These are phyloP conservation scores for Picea mariana DNA, from an alignment of 83 land plant genomes.

Conservation along the genomic window DNA sequence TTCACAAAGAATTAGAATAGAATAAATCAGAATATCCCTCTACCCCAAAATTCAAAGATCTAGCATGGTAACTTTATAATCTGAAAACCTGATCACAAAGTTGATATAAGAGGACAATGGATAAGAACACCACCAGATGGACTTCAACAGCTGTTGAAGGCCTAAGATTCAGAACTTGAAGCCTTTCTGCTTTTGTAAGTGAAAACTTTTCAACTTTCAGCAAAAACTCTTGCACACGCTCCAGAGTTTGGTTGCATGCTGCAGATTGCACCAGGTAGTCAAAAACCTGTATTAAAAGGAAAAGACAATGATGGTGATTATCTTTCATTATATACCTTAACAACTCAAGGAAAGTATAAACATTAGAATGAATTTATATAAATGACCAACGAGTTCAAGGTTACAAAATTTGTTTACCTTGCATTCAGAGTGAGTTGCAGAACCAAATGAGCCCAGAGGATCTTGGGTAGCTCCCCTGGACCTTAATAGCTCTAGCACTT, in stretches of 20 bases:
- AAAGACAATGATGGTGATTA: background rate
- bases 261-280: slow-evolving; percentile 50
- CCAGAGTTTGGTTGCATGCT: slow-evolving; percentile 56
- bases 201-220: slow-evolving; percentile 33
- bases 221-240: slow-evolving; percentile 30
- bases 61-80: background rate
- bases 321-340: background rate
- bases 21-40: background rate
- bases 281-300: slow-evolving; percentile 36
- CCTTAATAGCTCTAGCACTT: slow-evolving; percentile 62
- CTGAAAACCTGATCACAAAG: background rate
- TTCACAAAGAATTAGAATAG: background rate
- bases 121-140: slow-evolving; percentile 42
- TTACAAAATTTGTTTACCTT: slow-evolving; percentile 40
- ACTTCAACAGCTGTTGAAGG: slow-evolving; percentile 54
- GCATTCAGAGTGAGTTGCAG: slow-evolving; percentile 67
- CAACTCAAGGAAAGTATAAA: background rate
- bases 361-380: background rate
- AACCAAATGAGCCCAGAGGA: slow-evolving; percentile 34
- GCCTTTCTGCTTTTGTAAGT: slow-evolving; percentile 51
- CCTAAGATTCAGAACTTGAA: slow-evolving; percentile 53
- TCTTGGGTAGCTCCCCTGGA: slow-evolving; percentile 67
- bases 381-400: background rate
- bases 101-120: background rate
- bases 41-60: background rate